Conservation (phyloP, 345 rosid genomes). For the Arabidopsis arenosa region DNA sequence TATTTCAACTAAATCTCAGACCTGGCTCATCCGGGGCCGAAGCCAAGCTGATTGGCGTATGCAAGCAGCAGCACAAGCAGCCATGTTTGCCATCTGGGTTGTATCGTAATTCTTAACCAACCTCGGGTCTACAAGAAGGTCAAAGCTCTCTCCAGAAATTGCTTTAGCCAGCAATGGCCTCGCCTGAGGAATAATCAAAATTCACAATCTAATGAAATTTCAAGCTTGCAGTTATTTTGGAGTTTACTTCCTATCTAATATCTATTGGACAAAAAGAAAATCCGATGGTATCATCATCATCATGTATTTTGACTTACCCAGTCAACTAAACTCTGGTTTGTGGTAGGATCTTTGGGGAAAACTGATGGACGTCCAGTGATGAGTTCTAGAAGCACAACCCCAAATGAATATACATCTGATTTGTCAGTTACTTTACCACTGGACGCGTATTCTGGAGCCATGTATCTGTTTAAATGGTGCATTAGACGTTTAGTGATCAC, state of each 20-base stretch:
- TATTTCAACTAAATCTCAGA: slow-evolving; percentile 24
- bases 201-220: background rate
- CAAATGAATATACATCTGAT: slow-evolving; percentile 80
- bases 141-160: slow-evolving; percentile 47
- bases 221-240: background rate
- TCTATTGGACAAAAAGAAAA: background rate
- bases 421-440: slow-evolving; percentile 82
- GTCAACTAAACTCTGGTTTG: slow-evolving; percentile 67
- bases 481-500: background rate
- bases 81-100: slow-evolving; percentile 63
- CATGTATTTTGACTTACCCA: slow-evolving; percentile 59
- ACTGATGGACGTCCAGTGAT: slow-evolving; percentile 72
- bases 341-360: slow-evolving; percentile 49
- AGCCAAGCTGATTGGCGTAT: slow-evolving; percentile 72
- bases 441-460: slow-evolving; percentile 88
- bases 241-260: background rate
- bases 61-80: slow-evolving; percentile 81
- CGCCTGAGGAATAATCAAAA: slow-evolving; percentile 48
- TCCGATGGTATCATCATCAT: background rate
- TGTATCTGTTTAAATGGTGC: slow-evolving; percentile 53
- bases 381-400: slow-evolving; percentile 79
- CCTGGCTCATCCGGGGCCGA: slow-evolving; percentile 85
- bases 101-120: slow-evolving; percentile 53
- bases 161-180: slow-evolving; percentile 68
- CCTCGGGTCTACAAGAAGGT: slow-evolving; percentile 55